These are phyloP conservation scores for Echinochloa phyllopogon DNA, from an alignment of 176 grass and related monocot species.

Conservation along the genomic window DNA sequence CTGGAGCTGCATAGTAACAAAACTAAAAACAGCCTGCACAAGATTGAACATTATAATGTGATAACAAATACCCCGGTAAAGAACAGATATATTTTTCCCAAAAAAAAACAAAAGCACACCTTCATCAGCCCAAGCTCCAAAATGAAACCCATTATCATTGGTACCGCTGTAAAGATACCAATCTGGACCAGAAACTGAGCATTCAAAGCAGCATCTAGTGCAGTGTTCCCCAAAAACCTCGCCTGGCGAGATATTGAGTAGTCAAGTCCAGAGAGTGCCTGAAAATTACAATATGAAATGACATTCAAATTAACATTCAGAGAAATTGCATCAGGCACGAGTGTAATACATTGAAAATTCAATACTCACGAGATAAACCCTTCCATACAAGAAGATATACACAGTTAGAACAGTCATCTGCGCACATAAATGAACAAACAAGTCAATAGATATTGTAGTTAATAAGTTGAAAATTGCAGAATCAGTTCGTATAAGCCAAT, in stretches of 20 bases:
- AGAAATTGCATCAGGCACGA: conserved; percentile 11
- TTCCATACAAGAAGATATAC: conserved; percentile 63
- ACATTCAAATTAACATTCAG: neutral
- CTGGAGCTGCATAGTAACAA: conserved; percentile 96
- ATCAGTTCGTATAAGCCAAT: neutral
- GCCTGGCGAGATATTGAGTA: conserved; percentile 67
- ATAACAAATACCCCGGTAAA: neutral
- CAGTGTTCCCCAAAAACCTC: conserved; percentile 73
- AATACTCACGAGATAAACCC: conserved; percentile 56
- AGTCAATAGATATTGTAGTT: neutral
- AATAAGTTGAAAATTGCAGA: neutral
- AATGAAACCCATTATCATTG: conserved; percentile 97
- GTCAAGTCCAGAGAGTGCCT: conserved; percentile 98
- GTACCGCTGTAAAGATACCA: conserved; percentile 95
- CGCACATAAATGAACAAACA: conserved; percentile 19
- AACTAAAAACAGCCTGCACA: conserved; percentile 85
- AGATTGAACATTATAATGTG: conserved; percentile 20
- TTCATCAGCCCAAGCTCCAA: conserved; percentile 81
- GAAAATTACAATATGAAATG: conserved; percentile 35
- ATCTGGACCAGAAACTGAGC: conserved; percentile 98
- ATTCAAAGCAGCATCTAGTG: conserved; percentile 94
- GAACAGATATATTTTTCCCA: neutral
- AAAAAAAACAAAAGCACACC: conserved; percentile 43
- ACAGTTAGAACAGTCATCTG: conserved; percentile 68
- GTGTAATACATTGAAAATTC: neutral